Base-by-base conservation (phyloP, 352 stramenopile genomes). In the Globisporangium echinulatum region DNA sequence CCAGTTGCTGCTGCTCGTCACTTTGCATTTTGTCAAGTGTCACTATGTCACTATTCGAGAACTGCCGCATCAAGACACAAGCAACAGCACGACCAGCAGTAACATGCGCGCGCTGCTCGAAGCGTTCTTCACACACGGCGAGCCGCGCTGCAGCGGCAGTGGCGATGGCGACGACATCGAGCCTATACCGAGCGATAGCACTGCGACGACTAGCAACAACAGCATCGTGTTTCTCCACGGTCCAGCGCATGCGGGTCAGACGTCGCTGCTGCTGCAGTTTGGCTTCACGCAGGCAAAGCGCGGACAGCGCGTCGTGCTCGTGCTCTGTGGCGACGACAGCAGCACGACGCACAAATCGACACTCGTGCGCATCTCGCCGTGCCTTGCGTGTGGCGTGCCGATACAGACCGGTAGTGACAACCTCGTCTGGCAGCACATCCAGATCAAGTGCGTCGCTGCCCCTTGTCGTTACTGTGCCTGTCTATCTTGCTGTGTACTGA, bases 91-190 rank as follows among this genome's bases (percentile, higher is more conserved):
- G 42, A 46, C 9, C 42, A 14, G 15, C 39, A 11, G 7, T 1
- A 43, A 11, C 42, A n/a, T 13, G 33, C 54, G 33, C 37, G 49
- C 53, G 56, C 47, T 44, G 37, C 62, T 90, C 15, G 79, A 87
- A 54, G 68, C 76, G 3, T 90, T 90, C 67, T 90, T 87, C 66
- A 73, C 75, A 62, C 79, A 90, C 44, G 68, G 69, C 9, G 70
- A 72, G 13, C 47, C 58, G 13, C 52, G 50, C 13, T 77, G 75
- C 37, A 4, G 48, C 14, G 54, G 38, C 36, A 49, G 7, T 44
- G 68, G 46, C 49, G 19, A 13, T 33, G 25, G 25, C n/a, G 25
- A 15, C n/a, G 37, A 44, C 25, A n/a, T 15, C 14, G 39, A n/a
- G 51, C 37, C 39, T 54, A n/a, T 49, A 40, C 1, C 5, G 59